Evolutionary conservation across 768 basidiomycete genomes (phyloP).

Genomic region (Tulasnella sp.): DNA sequence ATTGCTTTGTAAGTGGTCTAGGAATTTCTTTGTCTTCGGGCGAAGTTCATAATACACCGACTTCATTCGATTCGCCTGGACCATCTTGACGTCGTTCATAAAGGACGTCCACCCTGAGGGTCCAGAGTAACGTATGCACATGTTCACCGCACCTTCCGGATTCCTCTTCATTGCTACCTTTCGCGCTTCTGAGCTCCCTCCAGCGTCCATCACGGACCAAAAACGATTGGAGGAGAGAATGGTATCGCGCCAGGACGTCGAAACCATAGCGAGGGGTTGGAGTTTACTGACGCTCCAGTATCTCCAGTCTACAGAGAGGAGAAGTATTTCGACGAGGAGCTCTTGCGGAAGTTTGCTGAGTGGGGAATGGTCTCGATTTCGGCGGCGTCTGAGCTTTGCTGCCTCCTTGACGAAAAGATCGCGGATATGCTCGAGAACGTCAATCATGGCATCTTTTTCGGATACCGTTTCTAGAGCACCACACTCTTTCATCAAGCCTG

Average conservation of each 20-base stretch:
- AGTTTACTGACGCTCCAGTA: neutral
- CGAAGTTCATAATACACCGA: too few relatives aligned
- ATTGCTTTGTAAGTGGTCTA: neutral
- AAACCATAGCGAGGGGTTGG: neutral
- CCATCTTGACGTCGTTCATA: neutral
- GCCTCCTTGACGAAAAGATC: neutral
- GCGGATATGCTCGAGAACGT: too few relatives aligned
- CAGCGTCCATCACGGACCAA: neutral
- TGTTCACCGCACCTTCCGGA: neutral
- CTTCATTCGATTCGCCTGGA: neutral
- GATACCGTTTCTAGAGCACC: too few relatives aligned
- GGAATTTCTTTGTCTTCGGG: neutral
- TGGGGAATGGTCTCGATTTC: neutral
- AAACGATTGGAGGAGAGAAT: neutral
- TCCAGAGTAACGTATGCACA: neutral
- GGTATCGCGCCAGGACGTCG: neutral
- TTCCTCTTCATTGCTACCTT: neutral
- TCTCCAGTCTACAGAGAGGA: neutral
- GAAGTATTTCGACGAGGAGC: neutral
- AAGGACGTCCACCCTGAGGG: neutral
- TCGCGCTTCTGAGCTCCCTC: neutral
- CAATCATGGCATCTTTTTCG: too few relatives aligned
- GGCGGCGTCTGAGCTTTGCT: neutral
- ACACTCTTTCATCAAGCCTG: too few relatives aligned
- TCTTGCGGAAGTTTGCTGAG: neutral